Evolutionary conservation across 2,329 filamentous ascomycete genomes (phyloP), one percentile per base, ranked within the genome.

Genomic region (Phialophora chinensis): DNA sequence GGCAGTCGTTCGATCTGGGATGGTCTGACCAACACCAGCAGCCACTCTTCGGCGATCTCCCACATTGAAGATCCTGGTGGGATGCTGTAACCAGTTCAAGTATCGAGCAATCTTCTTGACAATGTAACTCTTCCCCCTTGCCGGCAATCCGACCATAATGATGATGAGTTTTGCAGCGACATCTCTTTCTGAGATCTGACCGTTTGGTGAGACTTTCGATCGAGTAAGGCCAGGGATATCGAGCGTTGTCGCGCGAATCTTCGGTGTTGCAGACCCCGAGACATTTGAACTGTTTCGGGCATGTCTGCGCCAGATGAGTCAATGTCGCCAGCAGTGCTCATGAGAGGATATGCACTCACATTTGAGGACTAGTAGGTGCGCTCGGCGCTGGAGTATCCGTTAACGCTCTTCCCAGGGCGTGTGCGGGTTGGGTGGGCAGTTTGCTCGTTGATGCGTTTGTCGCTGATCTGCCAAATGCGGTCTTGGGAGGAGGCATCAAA

Each of bases 81-180:
- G 92, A 79, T 99, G 94, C 76, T 99, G 95, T 75, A 97, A 88
- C 95, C 95, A 99, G 58, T 96, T 94, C 59, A 99, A 82, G 77
- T 98, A 99, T 68, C 95, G 87, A 66, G 95, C 91, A 69, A 99
- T 87, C 82, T 99, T 99, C 84, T 98, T 98, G 68, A 95, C 98
- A 74, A 99, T 96, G 80, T 99, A 99, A 63, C 93, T 97, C 82
- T 99, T 99, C 76, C 95, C 95, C 74, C 95, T 86, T 10, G 95
- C 95, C 2, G 95, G 95, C 73, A 99, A 82, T 70, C 95, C 95
- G 67, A 99, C 95, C 95, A 99, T 99, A 77, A 99, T 89, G 74
- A 99, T 96, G 76, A 98, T 92, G 69, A 99, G 84, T 83, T 99
- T 99, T 49, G 95, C 91, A 58, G 93, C 95, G 58, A 99, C 91